Percentiles rank a stretch among this genome's conserved stretches.
phyloP scores from a whole-genome alignment of 2,329 filamentous ascomycete species.

The Aspergillus arachidicola region DNA sequence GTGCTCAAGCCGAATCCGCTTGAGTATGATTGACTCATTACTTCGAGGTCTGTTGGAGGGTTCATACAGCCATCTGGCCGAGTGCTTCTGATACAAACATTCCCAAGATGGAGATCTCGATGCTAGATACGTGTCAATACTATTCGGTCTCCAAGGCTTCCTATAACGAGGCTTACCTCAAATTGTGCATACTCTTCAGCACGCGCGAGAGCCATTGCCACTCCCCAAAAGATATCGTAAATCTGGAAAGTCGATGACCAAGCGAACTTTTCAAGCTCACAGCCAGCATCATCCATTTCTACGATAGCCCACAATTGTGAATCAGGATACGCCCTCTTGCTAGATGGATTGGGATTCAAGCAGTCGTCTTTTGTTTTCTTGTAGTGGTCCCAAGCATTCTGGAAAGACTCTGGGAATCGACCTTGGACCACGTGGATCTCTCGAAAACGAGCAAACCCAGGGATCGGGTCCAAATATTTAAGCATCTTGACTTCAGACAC shows the following conservation, averaged over 20 bases:
- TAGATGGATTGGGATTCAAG: slow-evolving; percentile 60
- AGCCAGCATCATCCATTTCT: slow-evolving; percentile 68
- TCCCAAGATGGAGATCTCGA: slow-evolving; percentile 67
- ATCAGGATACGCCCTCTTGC: slow-evolving; percentile 55
- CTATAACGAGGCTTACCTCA: slow-evolving; percentile 44
- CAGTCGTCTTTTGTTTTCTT: slow-evolving; percentile 47
- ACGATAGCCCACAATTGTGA: slow-evolving; percentile 65
- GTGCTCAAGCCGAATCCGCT: slow-evolving; percentile 55
- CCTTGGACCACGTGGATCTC: slow-evolving; percentile 62
- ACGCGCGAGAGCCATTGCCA: slow-evolving; percentile 62
- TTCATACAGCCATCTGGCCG: slow-evolving; percentile 35
- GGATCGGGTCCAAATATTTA: slow-evolving; percentile 60
- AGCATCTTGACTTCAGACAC: slow-evolving; percentile 56
- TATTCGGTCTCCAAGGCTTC: too few species aligned
- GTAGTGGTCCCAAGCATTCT: slow-evolving; percentile 47
- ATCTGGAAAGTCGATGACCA: slow-evolving; percentile 51
- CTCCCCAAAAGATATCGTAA: slow-evolving; percentile 69
- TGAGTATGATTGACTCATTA: slow-evolving; percentile 33
- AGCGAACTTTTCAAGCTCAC: slow-evolving; percentile 54
- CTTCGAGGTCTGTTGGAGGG: slow-evolving; percentile 34
- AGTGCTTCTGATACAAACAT: slow-evolving; percentile 59
- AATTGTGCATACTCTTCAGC: slow-evolving; percentile 63
- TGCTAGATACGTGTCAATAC: slow-evolving; percentile 45
- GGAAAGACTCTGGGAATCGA: slow-evolving; percentile 55
- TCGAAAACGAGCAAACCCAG: slow-evolving; percentile 65